These are phyloP conservation scores for Jatropha curcas DNA, from an alignment of 345 rosid genomes.

Conservation along the genomic window DNA sequence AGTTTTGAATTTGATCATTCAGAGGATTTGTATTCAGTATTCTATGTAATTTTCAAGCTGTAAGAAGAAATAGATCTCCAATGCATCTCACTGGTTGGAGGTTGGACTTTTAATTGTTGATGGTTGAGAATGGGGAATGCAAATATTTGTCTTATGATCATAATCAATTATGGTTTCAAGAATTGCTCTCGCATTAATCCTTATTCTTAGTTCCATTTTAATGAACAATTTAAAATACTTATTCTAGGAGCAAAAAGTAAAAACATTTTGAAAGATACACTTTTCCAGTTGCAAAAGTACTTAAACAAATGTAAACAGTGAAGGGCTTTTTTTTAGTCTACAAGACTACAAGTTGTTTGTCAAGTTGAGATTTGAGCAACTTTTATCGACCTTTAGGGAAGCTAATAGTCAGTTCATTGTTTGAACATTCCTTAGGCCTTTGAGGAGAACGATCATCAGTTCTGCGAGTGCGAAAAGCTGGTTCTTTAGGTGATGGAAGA, in stretches of 20 bases:
- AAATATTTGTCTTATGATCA: neutral
- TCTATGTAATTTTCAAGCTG: neutral
- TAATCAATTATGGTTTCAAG: neutral
- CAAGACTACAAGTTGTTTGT: neutral
- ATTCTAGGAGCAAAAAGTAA: no score
- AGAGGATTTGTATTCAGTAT: neutral
- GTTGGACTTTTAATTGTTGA: neutral
- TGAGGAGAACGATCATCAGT: neutral
- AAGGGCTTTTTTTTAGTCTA: neutral
- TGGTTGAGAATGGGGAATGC: no score
- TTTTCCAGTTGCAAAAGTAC: no score
- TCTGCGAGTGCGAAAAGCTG: neutral
- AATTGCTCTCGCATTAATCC: no score
- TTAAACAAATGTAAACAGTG: no score
- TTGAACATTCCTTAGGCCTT: neutral
- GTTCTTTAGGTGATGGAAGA: constrained; percentile 7
- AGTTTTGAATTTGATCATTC: neutral
- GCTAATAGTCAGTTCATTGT: constrained; percentile 11
- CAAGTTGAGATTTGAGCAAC: neutral
- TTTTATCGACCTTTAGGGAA: neutral
- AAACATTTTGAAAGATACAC: no score
- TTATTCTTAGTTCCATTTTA: no score
- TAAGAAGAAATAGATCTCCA: neutral
- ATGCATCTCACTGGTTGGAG: neutral
- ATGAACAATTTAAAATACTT: no score